Percentiles rank a stretch among this genome's conserved stretches.
phyloP scores from a whole-genome alignment of 441 rosid genomes.

The Erodium texanum region DNA sequence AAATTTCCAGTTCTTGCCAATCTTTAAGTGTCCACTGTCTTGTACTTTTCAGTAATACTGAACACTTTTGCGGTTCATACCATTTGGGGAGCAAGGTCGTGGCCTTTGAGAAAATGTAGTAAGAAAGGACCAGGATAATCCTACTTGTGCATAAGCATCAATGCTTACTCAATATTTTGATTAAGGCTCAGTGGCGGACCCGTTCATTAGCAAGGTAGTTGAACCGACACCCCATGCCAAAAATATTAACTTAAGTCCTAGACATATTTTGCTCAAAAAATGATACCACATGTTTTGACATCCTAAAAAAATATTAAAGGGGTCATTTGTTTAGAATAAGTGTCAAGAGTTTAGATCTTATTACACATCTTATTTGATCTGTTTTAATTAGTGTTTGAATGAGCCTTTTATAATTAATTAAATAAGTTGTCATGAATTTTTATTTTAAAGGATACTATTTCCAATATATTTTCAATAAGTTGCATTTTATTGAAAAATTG shows the following conservation, averaged over 20 bases:
- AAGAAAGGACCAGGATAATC: not conserved
- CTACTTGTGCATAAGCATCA: not conserved
- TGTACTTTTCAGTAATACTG: not conserved
- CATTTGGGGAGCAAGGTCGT: not conserved
- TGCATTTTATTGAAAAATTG: not conserved
- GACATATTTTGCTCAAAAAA: not conserved
- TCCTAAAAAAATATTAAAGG: not conserved
- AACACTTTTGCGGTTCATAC: not conserved
- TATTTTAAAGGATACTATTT: not conserved
- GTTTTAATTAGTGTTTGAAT: not conserved
- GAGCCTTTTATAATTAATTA: not conserved
- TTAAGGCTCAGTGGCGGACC: not conserved
- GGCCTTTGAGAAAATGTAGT: slow-evolving; percentile 5
- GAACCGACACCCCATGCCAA: not conserved
- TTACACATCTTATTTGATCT: not conserved
- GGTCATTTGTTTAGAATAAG: not conserved
- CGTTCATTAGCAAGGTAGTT: not conserved
- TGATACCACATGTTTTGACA: not conserved
- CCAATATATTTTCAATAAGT: not conserved
- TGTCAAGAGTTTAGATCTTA: not conserved
- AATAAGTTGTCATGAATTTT: not conserved
- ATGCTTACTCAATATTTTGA: slow-evolving; percentile 1
- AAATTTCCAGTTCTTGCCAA: not conserved
- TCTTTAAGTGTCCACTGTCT: not conserved
- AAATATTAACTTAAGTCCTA: not conserved